Conservation (phyloP, 257 asterid genomes). For the Cinchona pubescens region DNA sequence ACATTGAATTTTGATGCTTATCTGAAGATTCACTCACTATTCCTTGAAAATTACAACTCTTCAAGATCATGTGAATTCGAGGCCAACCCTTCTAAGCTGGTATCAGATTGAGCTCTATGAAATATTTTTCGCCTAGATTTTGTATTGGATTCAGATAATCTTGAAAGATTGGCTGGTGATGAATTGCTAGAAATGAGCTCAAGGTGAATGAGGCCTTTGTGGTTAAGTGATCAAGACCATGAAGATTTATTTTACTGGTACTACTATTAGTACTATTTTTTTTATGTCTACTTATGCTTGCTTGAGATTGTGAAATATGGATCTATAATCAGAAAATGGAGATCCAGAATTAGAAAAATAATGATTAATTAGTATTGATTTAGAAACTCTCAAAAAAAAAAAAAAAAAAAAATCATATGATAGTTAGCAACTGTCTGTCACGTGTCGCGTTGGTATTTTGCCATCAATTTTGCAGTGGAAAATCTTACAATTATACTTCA, state of each 20-base stretch:
- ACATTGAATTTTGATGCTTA: conserved; percentile 20
- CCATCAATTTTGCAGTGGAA: no score
- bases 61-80: conserved; percentile 20
- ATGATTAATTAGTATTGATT: background rate
- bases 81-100: conserved; percentile 27
- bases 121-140: conserved; percentile 1
- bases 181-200: conserved; percentile 23
- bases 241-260: background rate
- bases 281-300: no score
- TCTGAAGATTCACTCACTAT: conserved; percentile 17
- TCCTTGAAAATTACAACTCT: conserved; percentile 16
- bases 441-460: no score
- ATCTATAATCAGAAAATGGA: conserved; percentile 10
- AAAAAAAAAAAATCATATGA: background rate
- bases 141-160: background rate
- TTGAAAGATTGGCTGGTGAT: background rate
- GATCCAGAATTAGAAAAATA: background rate
- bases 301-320: conserved; percentile 18
- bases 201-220: conserved; percentile 16
- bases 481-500: no score
- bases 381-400: no score
- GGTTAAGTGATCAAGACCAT: background rate
- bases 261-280: no score
- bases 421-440: background rate
- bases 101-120: conserved; percentile 19